Evolutionary conservation across 768 basidiomycete genomes (phyloP).

Genomic region (Pleurotus djamor): DNA sequence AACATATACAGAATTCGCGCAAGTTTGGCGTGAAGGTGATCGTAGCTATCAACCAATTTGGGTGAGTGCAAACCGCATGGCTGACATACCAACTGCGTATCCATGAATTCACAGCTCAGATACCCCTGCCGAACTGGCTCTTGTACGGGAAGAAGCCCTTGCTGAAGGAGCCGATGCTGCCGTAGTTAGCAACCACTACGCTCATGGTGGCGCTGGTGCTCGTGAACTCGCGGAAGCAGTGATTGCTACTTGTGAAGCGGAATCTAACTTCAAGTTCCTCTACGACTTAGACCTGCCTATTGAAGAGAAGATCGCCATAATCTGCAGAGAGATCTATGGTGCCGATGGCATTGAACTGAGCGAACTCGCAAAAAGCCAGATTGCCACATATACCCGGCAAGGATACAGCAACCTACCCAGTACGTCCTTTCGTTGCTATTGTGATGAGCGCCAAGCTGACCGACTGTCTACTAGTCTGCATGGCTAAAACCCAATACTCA

Average conservation of each 20-base stretch:
- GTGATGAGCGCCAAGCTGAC: background rate
- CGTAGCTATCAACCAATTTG: conserved; percentile 93
- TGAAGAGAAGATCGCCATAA: conserved; percentile 84
- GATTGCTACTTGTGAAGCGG: conserved; percentile 77
- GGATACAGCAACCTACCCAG: conserved; percentile 80
- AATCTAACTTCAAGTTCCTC: conserved; percentile 88
- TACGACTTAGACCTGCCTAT: conserved; percentile 85
- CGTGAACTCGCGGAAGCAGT: conserved; percentile 91
- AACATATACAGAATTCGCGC: conserved; percentile 91
- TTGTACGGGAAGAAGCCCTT: conserved; percentile 78
- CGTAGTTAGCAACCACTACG: conserved; percentile 97
- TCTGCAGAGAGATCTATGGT: conserved; percentile 91
- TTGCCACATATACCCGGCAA: conserved; percentile 90
- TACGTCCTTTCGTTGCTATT: conserved; percentile 20
- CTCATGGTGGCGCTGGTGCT: conserved; percentile 90
- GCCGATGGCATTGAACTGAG: conserved; percentile 89
- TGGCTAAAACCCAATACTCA: conserved; percentile 98
- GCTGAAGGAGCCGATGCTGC: conserved; percentile 92
- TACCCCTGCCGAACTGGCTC: conserved; percentile 83
- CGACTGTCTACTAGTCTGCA: conserved; percentile 61
- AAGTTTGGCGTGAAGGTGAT: conserved; percentile 98
- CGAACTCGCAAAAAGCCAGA: conserved; percentile 78
- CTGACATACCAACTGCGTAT: conserved; percentile 4
- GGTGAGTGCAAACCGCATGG: conserved; percentile 50
- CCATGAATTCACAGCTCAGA: conserved; percentile 59